Base-by-base conservation (phyloP, 108 stramenopile species). In the Stephanodiscus minutulus region DNA sequence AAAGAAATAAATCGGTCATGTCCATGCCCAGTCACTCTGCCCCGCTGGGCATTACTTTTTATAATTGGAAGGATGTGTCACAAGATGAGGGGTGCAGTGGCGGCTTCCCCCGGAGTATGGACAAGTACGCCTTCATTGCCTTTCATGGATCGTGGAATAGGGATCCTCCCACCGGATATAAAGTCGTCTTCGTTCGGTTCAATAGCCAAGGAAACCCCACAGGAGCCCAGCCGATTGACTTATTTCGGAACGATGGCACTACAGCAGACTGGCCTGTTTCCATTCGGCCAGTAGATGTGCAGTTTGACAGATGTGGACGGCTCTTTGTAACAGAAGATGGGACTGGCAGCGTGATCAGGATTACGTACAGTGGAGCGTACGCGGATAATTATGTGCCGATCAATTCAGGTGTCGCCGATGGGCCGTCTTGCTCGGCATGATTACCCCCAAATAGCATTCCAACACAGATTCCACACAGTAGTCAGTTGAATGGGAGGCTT, bases 71-170 rank as follows among this genome's bases (percentile, higher is more conserved):
- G 25, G 70, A 77, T 50, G 28, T 69, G 39, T 43, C 65, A 5
- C 77, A 37, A 7, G 39, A 1, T 4, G 43, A 72, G 25, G 69
- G 68, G 41, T 68, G 84, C 63, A 36, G 35, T 12, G 72, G 76
- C 44, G 73, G 82, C 10, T 89, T 91, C 65, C 88, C 88, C 20
- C 44, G 64, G 37, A 37, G 58, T 15, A 82, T 87, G 82, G 81
- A 89, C 64, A 88, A 87, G 13, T 87, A 83, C 66, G 86, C 83
- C 17, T 92, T 92, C 62, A 76, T 92, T 33, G 88, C 88, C 0
- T 88, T 77, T 66, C 91, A 92, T 65, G 91, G 91, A 46, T 79
- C 76, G 24, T 92, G 91, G 91, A 92, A 92, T 64, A 76, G 91
- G n/a, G 66, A 75, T 6, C 66, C 87, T 22, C 88, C 91, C 13